Evolutionary conservation across 441 rosid genomes (phyloP).

Genomic region (Eruca vesicaria): DNA sequence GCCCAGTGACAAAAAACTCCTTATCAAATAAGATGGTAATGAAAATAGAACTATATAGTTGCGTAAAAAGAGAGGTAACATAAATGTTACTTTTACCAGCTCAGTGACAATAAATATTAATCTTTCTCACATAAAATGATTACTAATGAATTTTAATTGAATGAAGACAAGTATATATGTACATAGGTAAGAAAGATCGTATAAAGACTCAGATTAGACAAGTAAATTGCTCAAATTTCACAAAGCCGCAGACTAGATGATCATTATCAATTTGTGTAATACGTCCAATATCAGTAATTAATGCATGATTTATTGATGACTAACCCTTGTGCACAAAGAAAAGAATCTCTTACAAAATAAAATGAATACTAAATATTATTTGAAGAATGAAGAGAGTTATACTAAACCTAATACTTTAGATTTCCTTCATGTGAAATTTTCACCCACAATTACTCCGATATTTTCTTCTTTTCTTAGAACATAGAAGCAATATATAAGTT

Average conservation of each 20-base stretch:
- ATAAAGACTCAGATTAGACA: conserved; percentile 14
- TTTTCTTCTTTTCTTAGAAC: neutral
- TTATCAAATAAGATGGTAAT: neutral
- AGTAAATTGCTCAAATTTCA: conserved; percentile 6
- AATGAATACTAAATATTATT: neutral
- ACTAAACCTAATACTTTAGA: conserved; percentile 28
- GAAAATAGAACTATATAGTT: neutral
- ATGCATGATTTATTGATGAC: conserved; percentile 2
- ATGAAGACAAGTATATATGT: conserved; percentile 1
- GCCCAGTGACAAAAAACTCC: conserved; percentile 17
- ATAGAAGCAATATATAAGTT: neutral
- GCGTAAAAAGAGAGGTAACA: neutral
- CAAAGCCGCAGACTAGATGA: neutral
- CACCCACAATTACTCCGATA: neutral
- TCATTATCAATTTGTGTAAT: conserved; percentile 21
- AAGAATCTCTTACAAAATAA: conserved; percentile 7
- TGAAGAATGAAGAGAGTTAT: neutral
- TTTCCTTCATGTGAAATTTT: conserved; percentile 10
- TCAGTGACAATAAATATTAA: conserved; percentile 14
- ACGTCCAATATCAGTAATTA: conserved; percentile 27
- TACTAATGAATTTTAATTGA: neutral
- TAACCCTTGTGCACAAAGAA: conserved; percentile 27
- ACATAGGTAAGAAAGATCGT: conserved; percentile 5
- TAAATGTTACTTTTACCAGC: conserved; percentile 24
- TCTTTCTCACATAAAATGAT: conserved; percentile 7